Evolutionary conservation across 495 filamentous ascomycete species (phyloP), one percentile per base, ranked within the genome.

Genomic region (Apodospora peruviana): DNA sequence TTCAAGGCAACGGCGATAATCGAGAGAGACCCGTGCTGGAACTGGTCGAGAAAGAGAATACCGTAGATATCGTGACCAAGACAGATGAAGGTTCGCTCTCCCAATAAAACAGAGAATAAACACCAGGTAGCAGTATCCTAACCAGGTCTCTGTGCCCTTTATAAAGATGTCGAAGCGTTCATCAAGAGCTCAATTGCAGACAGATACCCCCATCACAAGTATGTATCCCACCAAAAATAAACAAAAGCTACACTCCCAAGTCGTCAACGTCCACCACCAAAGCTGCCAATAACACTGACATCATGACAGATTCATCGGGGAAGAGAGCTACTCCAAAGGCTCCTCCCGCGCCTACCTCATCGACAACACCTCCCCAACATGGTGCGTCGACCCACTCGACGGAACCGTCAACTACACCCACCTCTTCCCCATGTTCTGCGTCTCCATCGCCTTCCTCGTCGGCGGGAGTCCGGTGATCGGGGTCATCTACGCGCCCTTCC

Each of bases 361-460:
- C 52, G 64, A 69, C 38, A 18, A 42, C 5, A n/a, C 47, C 14
- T 39, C 47, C 2, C 84, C 83, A 37, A 87, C 82, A 48, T 87
- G 83, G 84, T 81, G 77, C 58, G 73, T 86, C 32, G 83, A 87
- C 58, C 82, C 83, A 5, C 63, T 86, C 37, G 82, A 87, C 51
- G 83, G 83, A 56, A 87, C 84, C 12, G 82, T 86, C 45, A 86
- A 86, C 65, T 86, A 83, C 64, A 85, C 79, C 12, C 83, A 87
- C 61, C 66, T 84, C 11, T 84, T 85, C 65, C 84, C 82, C 41
- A 83, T 85, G 80, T 86, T 85, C 69, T 87, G 83, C 60, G 76
- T 85, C 52, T 81, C 76, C 23, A 84, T 86, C 60, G 83, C 66
- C 42, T 78, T 86, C 58, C 61, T 84, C 46, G 64, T 84, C 23